These are phyloP conservation scores for Sporothrix phasma DNA, from an alignment of 2,329 filamentous ascomycete genomes.

Conservation along the genomic window DNA sequence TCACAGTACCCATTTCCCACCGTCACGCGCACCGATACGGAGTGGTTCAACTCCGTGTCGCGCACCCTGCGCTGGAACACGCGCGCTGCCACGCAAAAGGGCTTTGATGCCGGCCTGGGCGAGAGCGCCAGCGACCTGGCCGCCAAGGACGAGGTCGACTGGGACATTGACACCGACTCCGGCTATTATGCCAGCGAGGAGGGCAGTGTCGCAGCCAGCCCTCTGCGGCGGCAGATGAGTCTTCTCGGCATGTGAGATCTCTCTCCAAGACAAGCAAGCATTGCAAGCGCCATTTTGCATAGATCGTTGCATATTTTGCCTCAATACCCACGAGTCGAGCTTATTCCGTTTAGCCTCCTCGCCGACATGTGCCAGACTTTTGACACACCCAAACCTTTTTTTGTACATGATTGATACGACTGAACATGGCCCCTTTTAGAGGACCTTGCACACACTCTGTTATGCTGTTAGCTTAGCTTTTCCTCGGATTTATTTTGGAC, in stretches of 20 bases:
- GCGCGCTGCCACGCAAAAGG: slow-evolving; percentile 83
- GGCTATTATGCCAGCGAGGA: slow-evolving; percentile 64
- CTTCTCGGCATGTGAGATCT: slow-evolving; percentile 48
- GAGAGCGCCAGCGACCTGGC: slow-evolving; percentile 34
- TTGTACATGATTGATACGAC: slow-evolving; percentile 4
- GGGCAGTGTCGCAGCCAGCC: slow-evolving; percentile 56
- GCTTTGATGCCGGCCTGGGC: slow-evolving; percentile 50
- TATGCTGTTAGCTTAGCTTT: neutral
- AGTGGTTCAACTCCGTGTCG: slow-evolving; percentile 96
- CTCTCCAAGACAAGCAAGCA: neutral
- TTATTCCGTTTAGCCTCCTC: neutral
- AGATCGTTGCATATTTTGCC: neutral
- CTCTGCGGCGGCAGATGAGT: slow-evolving; percentile 63
- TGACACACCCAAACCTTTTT: neutral
- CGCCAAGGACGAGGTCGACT: slow-evolving; percentile 52
- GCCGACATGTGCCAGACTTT: neutral
- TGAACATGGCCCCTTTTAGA: neutral
- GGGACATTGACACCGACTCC: slow-evolving; percentile 91
- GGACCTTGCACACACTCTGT: neutral
- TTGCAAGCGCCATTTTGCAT: neutral
- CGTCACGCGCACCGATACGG: slow-evolving; percentile 75
- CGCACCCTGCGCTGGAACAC: slow-evolving; percentile 93
- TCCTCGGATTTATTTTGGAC: neutral
- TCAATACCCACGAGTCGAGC: neutral
- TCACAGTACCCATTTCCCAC: slow-evolving; percentile 97